Conservation (phyloP, 106 monocot species). For the Allium sativum region DNA sequence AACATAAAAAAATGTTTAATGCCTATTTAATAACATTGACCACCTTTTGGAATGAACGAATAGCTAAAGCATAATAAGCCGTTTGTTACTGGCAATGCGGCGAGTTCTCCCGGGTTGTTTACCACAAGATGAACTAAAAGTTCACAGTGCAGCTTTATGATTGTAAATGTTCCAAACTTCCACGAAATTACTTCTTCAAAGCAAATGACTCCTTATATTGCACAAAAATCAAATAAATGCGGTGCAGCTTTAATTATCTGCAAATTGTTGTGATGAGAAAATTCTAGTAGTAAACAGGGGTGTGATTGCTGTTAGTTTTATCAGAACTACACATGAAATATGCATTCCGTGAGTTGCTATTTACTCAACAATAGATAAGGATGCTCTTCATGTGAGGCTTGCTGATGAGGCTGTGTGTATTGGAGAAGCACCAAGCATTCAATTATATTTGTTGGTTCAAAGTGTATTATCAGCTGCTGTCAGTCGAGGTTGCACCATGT, state of each 20-base stretch:
- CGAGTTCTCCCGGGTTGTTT: no score
- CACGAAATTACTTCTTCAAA: slow-evolving; percentile 29
- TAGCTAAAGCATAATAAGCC: no score
- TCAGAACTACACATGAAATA: slow-evolving; percentile 94
- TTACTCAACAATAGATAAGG: slow-evolving; percentile 80
- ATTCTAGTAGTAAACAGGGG: slow-evolving; percentile 92
- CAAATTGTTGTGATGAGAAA: slow-evolving; percentile 60
- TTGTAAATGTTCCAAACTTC: slow-evolving; percentile 40
- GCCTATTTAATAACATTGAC: no score
- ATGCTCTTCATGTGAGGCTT: slow-evolving; percentile 83
- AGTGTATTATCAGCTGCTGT: slow-evolving; percentile 90
- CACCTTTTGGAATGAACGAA: no score
- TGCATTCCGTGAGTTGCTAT: slow-evolving; percentile 95
- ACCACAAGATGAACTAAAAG: slow-evolving; percentile 40
- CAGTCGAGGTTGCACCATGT: slow-evolving; percentile 79
- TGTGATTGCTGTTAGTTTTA: slow-evolving; percentile 87
- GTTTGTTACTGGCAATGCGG: no score
- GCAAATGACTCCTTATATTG: slow-evolving; percentile 13
- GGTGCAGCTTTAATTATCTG: slow-evolving; percentile 48
- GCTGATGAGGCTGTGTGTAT: slow-evolving; percentile 94
- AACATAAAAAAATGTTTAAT: no score
- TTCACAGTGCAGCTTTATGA: slow-evolving; percentile 56
- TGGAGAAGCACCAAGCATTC: slow-evolving; percentile 91
- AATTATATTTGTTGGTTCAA: slow-evolving; percentile 77
- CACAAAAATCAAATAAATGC: slow-evolving; percentile 24